These are phyloP conservation scores for Pisolithus thermaeus DNA, from an alignment of 1,284 basidiomycete genomes.

Conservation along the genomic window DNA sequence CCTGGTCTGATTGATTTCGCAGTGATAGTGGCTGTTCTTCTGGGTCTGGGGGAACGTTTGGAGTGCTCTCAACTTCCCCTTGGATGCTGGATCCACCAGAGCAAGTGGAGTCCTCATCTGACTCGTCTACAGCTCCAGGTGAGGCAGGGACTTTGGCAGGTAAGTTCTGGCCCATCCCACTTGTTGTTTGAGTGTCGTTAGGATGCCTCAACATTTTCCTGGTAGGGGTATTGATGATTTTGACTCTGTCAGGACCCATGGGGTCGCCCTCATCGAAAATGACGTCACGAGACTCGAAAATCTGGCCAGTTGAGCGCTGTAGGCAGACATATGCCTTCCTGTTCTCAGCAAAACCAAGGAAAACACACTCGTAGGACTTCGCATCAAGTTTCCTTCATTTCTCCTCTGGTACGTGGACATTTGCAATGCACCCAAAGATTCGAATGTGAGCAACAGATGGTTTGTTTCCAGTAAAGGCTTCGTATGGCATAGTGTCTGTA, in stretches of 20 bases:
- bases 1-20: not conserved
- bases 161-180: no score
- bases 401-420: not conserved
- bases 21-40: no score
- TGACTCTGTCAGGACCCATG: not conserved
- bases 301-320: not conserved
- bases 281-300: not conserved
- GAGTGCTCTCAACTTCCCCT: no score
- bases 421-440: not conserved
- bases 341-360: conserved; percentile 1
- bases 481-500: not conserved
- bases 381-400: conserved; percentile 1
- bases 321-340: not conserved
- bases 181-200: no score
- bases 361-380: not conserved
- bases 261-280: not conserved
- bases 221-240: not conserved
- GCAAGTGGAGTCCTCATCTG: no score
- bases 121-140: no score
- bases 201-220: no score
- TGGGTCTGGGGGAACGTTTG: not conserved
- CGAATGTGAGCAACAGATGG: no score
- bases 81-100: no score
- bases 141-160: no score
- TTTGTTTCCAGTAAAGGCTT: no score